Conservation (phyloP, 345 rosid genomes). For the Eutrema heterophyllum region DNA sequence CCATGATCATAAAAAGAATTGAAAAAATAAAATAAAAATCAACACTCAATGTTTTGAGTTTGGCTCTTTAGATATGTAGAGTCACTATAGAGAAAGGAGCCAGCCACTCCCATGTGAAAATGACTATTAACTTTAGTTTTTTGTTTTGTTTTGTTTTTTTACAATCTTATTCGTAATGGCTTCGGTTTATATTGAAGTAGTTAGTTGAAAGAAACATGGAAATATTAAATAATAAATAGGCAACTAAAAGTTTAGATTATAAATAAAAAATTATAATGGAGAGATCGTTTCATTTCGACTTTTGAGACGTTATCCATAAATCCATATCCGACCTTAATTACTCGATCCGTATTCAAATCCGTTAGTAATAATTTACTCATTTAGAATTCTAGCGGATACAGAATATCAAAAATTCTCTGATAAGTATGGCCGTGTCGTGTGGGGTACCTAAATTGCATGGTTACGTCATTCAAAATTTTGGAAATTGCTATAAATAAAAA, state of each 20-base stretch:
- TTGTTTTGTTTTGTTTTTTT: not conserved
- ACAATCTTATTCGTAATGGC: not conserved
- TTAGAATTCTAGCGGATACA: not conserved
- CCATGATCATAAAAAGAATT: not conserved
- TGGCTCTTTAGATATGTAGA: conserved; percentile 35
- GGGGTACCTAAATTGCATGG: not conserved
- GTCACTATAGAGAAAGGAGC: conserved; percentile 28
- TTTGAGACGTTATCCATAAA: not conserved
- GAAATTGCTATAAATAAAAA: not conserved
- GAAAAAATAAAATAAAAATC: not conserved
- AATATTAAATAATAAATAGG: not conserved
- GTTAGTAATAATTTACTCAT: not conserved
- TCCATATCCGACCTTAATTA: not conserved
- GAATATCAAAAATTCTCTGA: too few relatives aligned
- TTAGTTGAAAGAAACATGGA: not conserved
- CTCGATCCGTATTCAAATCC: not conserved
- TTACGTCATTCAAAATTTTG: not conserved
- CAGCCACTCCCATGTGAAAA: conserved; percentile 29
- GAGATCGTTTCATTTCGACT: not conserved
- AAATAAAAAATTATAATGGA: not conserved
- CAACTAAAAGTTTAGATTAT: not conserved
- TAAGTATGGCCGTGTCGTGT: too few relatives aligned
- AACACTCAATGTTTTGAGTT: conserved; percentile 16
- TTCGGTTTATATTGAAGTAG: not conserved
- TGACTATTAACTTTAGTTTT: conserved; percentile 19